Percentiles rank a stretch among this genome's conserved stretches.
These are phyloP conservation scores for Nemania diffusa DNA, from an alignment of 2,329 filamentous ascomycete genomes.

Conservation along the genomic window DNA sequence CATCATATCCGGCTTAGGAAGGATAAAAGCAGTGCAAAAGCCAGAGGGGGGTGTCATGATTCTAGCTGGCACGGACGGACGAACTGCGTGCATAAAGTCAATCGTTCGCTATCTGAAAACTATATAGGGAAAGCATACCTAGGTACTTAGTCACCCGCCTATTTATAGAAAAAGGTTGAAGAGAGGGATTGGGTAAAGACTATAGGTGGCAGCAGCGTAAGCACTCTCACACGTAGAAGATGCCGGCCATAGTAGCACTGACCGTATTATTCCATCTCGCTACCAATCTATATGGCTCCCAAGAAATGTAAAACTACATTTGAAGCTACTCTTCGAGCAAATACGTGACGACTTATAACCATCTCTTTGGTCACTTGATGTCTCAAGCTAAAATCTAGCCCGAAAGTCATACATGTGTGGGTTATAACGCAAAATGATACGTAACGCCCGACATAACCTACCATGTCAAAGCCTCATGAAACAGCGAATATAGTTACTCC, in stretches of 20 bases:
- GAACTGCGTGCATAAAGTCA: too few relatives aligned
- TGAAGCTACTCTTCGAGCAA: conserved; percentile 2
- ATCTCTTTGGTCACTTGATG: not conserved
- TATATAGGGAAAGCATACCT: too few relatives aligned
- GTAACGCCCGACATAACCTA: not conserved
- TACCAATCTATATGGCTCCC: not conserved
- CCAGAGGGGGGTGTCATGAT: too few relatives aligned
- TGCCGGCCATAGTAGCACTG: not conserved
- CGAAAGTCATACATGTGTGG: not conserved
- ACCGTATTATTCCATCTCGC: not conserved
- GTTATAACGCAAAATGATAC: not conserved
- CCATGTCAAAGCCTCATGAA: not conserved
- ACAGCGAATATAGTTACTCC: conserved; percentile 25
- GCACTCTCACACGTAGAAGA: not conserved
- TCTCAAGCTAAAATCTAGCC: not conserved
- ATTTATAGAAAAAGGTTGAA: too few relatives aligned
- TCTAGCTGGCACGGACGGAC: too few relatives aligned
- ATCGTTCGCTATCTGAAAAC: too few relatives aligned
- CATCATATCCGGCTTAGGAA: too few relatives aligned
- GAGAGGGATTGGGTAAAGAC: too few relatives aligned
- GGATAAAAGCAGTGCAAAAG: too few relatives aligned
- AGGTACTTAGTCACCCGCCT: too few relatives aligned
- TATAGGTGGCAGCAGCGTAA: not conserved
- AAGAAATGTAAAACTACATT: conserved; percentile 7
- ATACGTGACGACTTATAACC: not conserved